Conservation (phyloP, 192 early-diverging fungal genomes). For the Neocallimastix lanati region DNA sequence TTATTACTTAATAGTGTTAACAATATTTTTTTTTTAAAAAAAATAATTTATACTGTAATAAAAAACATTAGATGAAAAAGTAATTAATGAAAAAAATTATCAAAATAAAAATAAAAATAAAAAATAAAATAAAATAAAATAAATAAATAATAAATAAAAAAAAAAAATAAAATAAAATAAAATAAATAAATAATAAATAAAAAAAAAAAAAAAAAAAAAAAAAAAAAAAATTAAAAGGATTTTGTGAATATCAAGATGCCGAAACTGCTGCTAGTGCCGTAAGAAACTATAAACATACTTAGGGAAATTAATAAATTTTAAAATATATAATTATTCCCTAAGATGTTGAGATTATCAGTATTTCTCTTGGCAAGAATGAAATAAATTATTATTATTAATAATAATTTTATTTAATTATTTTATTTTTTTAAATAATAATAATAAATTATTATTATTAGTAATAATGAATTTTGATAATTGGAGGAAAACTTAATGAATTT, state of each 20-base stretch:
- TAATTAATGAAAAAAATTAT: no score
- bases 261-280: conserved; percentile 90
- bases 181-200: no score
- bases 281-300: conserved; percentile 30
- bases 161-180: no score
- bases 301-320: neutral
- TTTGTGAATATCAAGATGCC: conserved; percentile 26
- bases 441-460: conserved; percentile 4
- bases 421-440: neutral
- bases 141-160: neutral
- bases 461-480: neutral
- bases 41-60: no score
- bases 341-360: neutral
- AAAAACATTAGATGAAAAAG: no score
- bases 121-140: no score
- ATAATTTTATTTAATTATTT: neutral
- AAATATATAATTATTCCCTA: neutral
- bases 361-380: neutral
- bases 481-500: neutral
- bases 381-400: neutral
- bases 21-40: no score
- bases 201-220: conserved; percentile 27
- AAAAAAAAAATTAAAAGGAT: neutral
- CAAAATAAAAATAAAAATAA: no score
- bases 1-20: no score